Evolutionary conservation across 805 yeast genomes (phyloP).

Genomic region (Hanseniaspora clermontiae): DNA sequence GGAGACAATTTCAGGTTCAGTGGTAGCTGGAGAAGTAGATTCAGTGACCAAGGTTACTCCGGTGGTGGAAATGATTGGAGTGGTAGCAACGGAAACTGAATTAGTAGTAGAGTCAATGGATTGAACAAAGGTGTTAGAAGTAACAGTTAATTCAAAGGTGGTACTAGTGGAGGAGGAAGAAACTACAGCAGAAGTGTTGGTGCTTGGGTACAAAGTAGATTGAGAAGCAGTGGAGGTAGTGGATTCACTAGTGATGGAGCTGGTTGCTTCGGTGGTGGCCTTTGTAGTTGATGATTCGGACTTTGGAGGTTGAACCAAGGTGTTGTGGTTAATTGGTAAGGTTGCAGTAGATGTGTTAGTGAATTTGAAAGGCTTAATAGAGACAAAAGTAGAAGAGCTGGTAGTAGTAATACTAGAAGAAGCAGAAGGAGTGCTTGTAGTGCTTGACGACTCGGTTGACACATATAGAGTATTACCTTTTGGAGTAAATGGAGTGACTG

Average conservation of each 20-base stretch:
- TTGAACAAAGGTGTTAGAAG: conserved; percentile 11
- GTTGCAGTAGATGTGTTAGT: neutral
- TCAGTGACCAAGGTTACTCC: neutral
- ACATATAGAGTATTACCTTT: neutral
- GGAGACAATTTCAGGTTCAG: neutral
- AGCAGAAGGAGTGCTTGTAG: conserved; percentile 15
- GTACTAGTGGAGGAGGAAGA: conserved; percentile 6
- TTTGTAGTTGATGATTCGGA: neutral
- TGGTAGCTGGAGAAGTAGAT: conserved; percentile 5
- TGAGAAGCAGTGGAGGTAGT: neutral
- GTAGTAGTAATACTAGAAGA: neutral
- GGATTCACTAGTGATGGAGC: neutral
- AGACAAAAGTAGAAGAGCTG: neutral
- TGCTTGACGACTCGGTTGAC: conserved; percentile 24
- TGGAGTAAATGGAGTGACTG: conserved; percentile 6
- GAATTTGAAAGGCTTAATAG: neutral
- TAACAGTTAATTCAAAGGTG: conserved; percentile 10
- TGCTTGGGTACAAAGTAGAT: neutral
- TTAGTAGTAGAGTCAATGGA: neutral
- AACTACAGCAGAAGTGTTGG: neutral
- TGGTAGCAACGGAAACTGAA: conserved; percentile 2
- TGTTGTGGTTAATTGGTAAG: neutral
- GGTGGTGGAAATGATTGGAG: neutral
- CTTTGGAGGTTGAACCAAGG: conserved; percentile 1
- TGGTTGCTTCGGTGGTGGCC: neutral